Evolutionary conservation across 768 basidiomycete species (phyloP), one percentile per base, ranked within the genome.

Genomic region (Phaffia tasmanica): DNA sequence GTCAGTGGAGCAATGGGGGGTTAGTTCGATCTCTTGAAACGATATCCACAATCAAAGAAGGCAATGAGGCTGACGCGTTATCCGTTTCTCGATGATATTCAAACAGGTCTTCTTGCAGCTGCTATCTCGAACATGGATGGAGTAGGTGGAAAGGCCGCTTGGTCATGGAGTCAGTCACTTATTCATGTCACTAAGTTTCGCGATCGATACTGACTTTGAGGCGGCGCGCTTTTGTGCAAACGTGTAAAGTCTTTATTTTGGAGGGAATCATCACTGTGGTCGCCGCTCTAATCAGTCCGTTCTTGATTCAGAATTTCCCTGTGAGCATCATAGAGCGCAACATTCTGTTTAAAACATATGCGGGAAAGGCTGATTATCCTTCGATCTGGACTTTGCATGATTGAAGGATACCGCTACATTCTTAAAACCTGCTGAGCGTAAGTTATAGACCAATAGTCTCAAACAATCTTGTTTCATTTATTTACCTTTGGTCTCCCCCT

Each of bases 261-360:
- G 85, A 87, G 72, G 87, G 86, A 23, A 76, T 88, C 47, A 78
- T 77, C 18, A 88, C 87, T 1, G 79, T 88, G 29, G 19, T 87
- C n/a, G 85, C 84, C 6, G 86, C 85, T 11, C 73, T 74, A 27
- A 74, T 79, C 14, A 87, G 86, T 1, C 88, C 84, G 77, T 89
- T 82, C 81, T 83, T 89, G 72, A 83, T 89, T 67, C 84, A 87
- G 71, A 88, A 89, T 73, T 89, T 89, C 76, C 87, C 88, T 3
- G 86, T 61, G 21, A 5, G 27, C 16, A 16, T 27, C 11, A 42
- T 4, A 42, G 35, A 42, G 35, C 11, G 35, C 35, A 42, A 42
- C 11, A 5, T 42, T 11, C 35, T 42, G 35, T 5, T 42, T 11
- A 5, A 16, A 54, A 18, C 16, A n/a, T 18, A 54, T n/a, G 4